Evolutionary conservation across 192 early-diverging fungal genomes (phyloP).

Genomic region (Linnemannia zychae): DNA sequence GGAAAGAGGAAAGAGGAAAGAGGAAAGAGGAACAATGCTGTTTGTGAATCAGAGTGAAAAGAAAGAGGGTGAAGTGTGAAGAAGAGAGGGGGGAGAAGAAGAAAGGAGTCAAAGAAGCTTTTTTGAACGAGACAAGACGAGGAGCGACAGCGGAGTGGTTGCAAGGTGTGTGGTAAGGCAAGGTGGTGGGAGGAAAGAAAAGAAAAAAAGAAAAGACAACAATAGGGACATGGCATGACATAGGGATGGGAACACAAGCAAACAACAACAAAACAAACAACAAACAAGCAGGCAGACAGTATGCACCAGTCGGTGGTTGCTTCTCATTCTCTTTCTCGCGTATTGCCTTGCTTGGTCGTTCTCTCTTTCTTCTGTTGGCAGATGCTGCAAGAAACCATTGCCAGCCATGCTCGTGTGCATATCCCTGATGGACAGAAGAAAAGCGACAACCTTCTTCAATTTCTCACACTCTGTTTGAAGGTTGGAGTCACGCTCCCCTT

Average conservation of each 20-base stretch:
- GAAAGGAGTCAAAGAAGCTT: neutral
- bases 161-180: neutral
- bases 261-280: neutral
- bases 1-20: neutral
- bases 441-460: no score
- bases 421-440: no score
- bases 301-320: no score
- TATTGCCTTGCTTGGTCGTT: no score
- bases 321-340: no score
- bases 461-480: neutral
- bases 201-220: neutral
- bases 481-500: neutral
- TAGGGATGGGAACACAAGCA: neutral
- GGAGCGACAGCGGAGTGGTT: constrained; percentile 10
- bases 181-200: neutral
- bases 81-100: neutral
- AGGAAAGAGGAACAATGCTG: neutral
- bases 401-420: no score
- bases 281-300: no score
- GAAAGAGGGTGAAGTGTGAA: neutral
- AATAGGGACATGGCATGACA: neutral
- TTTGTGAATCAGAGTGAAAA: constrained; percentile 20
- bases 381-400: no score
- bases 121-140: constrained; percentile 2
- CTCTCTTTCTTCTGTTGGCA: no score